These are phyloP conservation scores for Nemania sp. DNA, from an alignment of 2,329 filamentous ascomycete genomes.

Conservation along the genomic window DNA sequence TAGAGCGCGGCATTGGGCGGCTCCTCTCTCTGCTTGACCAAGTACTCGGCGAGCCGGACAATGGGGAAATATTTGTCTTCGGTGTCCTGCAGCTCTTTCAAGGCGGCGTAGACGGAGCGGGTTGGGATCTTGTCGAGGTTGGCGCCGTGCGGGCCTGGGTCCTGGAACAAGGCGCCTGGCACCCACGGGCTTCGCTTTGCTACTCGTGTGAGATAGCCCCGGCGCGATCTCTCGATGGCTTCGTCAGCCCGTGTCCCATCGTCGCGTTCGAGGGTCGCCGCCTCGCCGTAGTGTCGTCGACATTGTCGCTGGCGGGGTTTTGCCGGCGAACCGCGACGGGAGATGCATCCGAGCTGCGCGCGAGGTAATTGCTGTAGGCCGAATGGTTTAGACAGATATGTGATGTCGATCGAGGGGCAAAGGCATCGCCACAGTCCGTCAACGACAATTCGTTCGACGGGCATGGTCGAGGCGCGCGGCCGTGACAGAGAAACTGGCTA, in stretches of 20 bases:
- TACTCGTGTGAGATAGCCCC: conserved; percentile 31
- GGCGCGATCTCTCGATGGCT: conserved; percentile 18
- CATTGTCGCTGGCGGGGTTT: conserved; percentile 14
- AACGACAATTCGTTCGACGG: conserved; percentile 44
- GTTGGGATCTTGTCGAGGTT: conserved; percentile 38
- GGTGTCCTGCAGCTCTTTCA: conserved; percentile 46
- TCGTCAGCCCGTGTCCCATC: conserved; percentile 1
- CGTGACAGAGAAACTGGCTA: conserved; percentile 7
- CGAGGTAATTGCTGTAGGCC: conserved; percentile 20
- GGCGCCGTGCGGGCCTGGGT: conserved; percentile 23
- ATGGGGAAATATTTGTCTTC: conserved; percentile 45
- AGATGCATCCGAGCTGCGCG: conserved; percentile 10
- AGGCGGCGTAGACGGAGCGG: conserved; percentile 50
- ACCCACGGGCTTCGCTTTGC: conserved; percentile 35
- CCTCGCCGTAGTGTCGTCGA: conserved; percentile 17
- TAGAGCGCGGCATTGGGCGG: conserved; percentile 65
- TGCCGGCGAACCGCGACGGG: conserved; percentile 16
- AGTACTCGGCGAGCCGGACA: conserved; percentile 55
- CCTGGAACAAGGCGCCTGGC: conserved; percentile 30
- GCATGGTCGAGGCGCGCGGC: conserved; percentile 37
- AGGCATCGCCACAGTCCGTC: conserved; percentile 68
- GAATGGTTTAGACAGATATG: conserved; percentile 42
- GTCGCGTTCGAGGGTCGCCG: neutral
- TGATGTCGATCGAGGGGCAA: conserved; percentile 57
- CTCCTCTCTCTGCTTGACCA: conserved; percentile 60